Conservation (phyloP, 805 yeast genomes). For the Metschnikowia gruessii region DNA sequence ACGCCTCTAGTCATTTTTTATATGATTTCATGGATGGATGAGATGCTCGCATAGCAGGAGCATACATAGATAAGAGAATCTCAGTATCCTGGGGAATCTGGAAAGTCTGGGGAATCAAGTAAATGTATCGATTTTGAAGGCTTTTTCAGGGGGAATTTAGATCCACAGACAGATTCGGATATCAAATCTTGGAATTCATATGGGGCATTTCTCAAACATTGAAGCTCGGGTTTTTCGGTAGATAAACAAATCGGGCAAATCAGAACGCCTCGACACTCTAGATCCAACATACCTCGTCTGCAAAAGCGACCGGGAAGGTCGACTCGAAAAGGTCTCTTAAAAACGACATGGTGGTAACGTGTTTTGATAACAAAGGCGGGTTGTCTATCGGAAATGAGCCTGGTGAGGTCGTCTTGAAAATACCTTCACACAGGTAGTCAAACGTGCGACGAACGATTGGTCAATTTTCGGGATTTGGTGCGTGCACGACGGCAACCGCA, state of each 20-base stretch:
- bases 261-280: background rate
- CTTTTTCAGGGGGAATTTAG: too few relatives aligned
- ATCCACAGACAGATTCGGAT: too few relatives aligned
- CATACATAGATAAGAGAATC: background rate
- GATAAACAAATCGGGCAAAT: background rate
- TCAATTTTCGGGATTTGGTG: conserved; percentile 8
- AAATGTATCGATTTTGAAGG: too few relatives aligned
- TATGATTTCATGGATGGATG: background rate
- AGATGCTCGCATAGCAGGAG: background rate
- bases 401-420: conserved; percentile 11
- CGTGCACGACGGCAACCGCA: conserved; percentile 11
- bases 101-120: too few relatives aligned
- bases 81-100: too few relatives aligned
- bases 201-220: background rate
- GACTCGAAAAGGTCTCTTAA: conserved; percentile 77
- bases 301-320: conserved; percentile 78
- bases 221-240: background rate
- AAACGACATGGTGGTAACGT: conserved; percentile 39
- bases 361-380: conserved; percentile 5
- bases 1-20: too few relatives aligned
- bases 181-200: background rate
- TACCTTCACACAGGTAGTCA: conserved; percentile 18
- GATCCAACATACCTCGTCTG: conserved; percentile 59
- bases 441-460: conserved; percentile 24
- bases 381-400: conserved; percentile 3